These are phyloP conservation scores for Hortaea werneckii DNA, from an alignment of 2,329 filamentous ascomycete species.

Conservation along the genomic window DNA sequence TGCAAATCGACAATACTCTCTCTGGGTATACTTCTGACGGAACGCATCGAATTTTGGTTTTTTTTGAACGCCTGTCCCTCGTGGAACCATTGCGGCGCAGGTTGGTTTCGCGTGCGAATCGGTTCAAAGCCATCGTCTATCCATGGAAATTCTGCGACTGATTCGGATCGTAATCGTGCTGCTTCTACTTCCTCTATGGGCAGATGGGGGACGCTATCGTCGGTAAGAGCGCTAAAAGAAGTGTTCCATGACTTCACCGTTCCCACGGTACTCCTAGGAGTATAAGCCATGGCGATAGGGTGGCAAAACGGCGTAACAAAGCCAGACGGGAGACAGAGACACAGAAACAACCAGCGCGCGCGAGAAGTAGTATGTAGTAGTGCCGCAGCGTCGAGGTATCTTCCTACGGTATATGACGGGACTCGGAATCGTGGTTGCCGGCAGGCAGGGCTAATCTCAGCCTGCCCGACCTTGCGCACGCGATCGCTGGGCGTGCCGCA, in stretches of 20 bases:
- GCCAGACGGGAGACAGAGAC: not conserved
- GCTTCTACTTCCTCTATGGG: constrained; percentile 21
- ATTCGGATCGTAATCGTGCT: constrained; percentile 17
- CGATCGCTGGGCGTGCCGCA: constrained; percentile 3
- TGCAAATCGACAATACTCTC: constrained; percentile 26
- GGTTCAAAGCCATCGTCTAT: constrained; percentile 23
- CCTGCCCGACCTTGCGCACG: not conserved
- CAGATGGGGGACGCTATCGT: constrained; percentile 15
- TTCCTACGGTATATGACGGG: too few species aligned
- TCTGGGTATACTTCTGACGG: constrained; percentile 16
- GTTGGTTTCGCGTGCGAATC: constrained; percentile 16
- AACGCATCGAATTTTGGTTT: constrained; percentile 12
- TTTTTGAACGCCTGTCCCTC: constrained; percentile 20
- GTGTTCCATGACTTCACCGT: constrained; percentile 25
- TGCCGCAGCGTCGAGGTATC: too few species aligned
- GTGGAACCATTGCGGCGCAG: constrained; percentile 23
- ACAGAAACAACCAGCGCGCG: not conserved
- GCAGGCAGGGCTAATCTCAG: not conserved
- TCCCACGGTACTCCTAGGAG: constrained; percentile 20
- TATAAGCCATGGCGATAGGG: constrained; percentile 17
- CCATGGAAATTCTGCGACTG: constrained; percentile 23
- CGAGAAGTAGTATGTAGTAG: not conserved
- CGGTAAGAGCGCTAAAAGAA: constrained; percentile 17
- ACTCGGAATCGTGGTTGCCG: constrained; percentile 3
- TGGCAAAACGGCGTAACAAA: not conserved